Conservation (phyloP, 1,284 basidiomycete genomes). For the Sutorius eximius region DNA sequence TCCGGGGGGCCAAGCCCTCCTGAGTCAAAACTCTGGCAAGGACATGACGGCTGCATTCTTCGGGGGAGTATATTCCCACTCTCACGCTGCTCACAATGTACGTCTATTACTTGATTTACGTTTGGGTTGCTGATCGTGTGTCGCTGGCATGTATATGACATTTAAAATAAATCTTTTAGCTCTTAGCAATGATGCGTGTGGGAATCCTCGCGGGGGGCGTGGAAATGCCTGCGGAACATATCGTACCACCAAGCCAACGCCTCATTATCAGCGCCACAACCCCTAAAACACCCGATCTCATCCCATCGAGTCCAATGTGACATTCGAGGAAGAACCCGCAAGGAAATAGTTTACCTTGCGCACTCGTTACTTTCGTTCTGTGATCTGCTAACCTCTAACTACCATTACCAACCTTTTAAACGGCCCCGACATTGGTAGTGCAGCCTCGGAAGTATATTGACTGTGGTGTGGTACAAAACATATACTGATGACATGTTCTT, state of each 20-base stretch:
- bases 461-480: neutral
- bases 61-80: slow-evolving; percentile 82
- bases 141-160: neutral
- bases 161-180: slow-evolving; percentile 34
- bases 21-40: slow-evolving; percentile 68
- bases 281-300: slow-evolving; percentile 6
- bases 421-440: neutral
- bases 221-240: slow-evolving; percentile 44
- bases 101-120: slow-evolving; percentile 25
- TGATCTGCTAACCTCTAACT: slow-evolving; percentile 3
- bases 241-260: slow-evolving; percentile 39
- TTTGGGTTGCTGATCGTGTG: slow-evolving; percentile 2
- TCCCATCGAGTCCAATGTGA: neutral
- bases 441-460: neutral
- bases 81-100: slow-evolving; percentile 82
- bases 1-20: slow-evolving; percentile 72
- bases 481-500: slow-evolving; percentile 8
- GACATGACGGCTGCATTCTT: slow-evolving; percentile 85
- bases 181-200: slow-evolving; percentile 82
- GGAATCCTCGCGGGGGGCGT: slow-evolving; percentile 76
- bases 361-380: slow-evolving; percentile 18
- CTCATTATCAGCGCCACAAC: slow-evolving; percentile 30
- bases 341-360: neutral
- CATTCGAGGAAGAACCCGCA: neutral
- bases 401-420: slow-evolving; percentile 8